Percentiles rank a stretch among this genome's conserved stretches.
phyloP scores from a whole-genome alignment of 305 asterid genomes.

The Striga hermonthica region DNA sequence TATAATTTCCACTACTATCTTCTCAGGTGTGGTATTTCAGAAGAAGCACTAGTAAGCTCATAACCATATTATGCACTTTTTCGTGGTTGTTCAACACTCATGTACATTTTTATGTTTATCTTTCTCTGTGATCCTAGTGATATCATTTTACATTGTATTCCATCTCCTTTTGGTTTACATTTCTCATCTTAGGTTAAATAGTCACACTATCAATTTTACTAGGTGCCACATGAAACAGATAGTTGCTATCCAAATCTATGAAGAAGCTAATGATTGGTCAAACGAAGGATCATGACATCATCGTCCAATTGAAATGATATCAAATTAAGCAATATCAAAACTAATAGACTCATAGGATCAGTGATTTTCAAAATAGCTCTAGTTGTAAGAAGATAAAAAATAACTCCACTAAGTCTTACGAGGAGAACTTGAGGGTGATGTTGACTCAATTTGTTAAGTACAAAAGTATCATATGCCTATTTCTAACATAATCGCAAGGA shows the following conservation, averaged over 20 bases:
- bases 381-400: too few relatives aligned
- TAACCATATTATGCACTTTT: not conserved
- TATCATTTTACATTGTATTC: not conserved
- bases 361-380: too few relatives aligned
- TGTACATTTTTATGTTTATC: not conserved
- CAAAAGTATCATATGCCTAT: not conserved
- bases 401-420: too few relatives aligned
- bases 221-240: not conserved
- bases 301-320: not conserved
- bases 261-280: not conserved
- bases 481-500: not conserved
- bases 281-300: conserved; percentile 4
- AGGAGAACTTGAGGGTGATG: too few relatives aligned
- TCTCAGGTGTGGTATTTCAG: too few relatives aligned
- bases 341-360: not conserved
- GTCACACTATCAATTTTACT: not conserved
- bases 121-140: not conserved
- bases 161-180: not conserved
- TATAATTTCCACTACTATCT: not conserved
- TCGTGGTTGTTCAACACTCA: not conserved
- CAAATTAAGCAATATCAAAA: not conserved
- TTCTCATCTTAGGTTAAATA: not conserved
- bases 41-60: not conserved
- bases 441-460: too few relatives aligned
- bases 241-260: not conserved